These are phyloP conservation scores for Daedaleopsis nitida DNA, from an alignment of 768 basidiomycete genomes.

Conservation along the genomic window DNA sequence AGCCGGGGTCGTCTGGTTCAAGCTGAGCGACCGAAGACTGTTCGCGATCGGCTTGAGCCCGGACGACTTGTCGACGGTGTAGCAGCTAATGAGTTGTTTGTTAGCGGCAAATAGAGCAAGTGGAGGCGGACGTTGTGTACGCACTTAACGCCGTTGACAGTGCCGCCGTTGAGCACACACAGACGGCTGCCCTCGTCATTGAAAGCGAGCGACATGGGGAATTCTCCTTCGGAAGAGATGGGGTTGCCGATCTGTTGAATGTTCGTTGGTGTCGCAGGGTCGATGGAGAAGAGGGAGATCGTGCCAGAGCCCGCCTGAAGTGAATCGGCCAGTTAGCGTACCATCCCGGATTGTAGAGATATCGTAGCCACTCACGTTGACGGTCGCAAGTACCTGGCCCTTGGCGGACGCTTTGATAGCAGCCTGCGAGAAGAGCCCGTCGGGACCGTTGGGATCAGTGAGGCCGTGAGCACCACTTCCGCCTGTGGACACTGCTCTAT, in stretches of 20 bases:
- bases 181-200: slow-evolving; percentile 16
- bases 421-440: slow-evolving; percentile 27
- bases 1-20: slow-evolving; percentile 55
- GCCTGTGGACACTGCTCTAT: slow-evolving; percentile 20
- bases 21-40: slow-evolving; percentile 43
- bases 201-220: slow-evolving; percentile 30
- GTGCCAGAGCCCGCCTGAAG: slow-evolving; percentile 31
- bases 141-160: slow-evolving; percentile 44
- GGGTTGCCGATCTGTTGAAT: slow-evolving; percentile 26
- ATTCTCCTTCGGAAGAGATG: slow-evolving; percentile 28
- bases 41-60: slow-evolving; percentile 44
- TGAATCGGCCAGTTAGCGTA: not conserved
- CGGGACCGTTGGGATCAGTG: slow-evolving; percentile 21
- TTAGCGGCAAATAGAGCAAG: not conserved
- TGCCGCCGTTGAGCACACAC: slow-evolving; percentile 44
- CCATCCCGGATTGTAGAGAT: not conserved
- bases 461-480: slow-evolving; percentile 24
- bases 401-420: slow-evolving; percentile 26
- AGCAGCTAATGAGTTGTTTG: slow-evolving; percentile 38
- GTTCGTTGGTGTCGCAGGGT: slow-evolving; percentile 25
- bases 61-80: slow-evolving; percentile 40
- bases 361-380: slow-evolving; percentile 18
- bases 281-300: slow-evolving; percentile 27
- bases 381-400: slow-evolving; percentile 24
- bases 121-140: not conserved